Evolutionary conservation across 1,284 basidiomycete genomes (phyloP), one percentile per base, ranked within the genome.

Genomic region (Heterobasidion parviporum): DNA sequence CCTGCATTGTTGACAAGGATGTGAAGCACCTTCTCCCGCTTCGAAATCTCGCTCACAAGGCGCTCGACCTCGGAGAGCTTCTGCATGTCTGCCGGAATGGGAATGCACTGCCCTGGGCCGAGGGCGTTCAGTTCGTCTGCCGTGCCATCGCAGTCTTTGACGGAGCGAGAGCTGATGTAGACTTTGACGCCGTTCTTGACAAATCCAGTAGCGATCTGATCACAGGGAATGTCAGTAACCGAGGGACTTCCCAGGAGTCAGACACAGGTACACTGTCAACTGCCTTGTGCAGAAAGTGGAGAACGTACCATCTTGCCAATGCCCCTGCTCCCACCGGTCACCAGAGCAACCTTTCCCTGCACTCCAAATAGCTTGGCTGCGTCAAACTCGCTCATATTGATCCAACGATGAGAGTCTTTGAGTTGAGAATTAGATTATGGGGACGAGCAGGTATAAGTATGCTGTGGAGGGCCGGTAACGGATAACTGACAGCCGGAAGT

Each of bases 1-100:
- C 85, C 86, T 2, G 83, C 83, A 59, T 88, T 88, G 69, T 89
- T 87, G 56, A 87, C 78, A 6, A 87, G 74, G 9, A 86, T 77
- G 63, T 86, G 75, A 41, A 87, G 67, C 7, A 65, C 76, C 53
- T 73, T 71, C 69, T 88, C 87, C 62, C 71, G 70, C 56, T 71
- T 69, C 49, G 70, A 64, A 16, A 87, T 63, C 66, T 81, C 81
- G 55, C 72, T 64, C 3, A 78, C 82, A 7, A 87, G 69, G 53
- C 73, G 64, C 45, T 81, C 74, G 50, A 84, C 81, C 54, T 85
- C 82, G 16, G 80, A 76, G 55, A 76, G 70, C 62, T 79, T 79
- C 59, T 80, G 77, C 61, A 89, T 65, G 66, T 89, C 81, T 0
- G 79, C 84, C 0, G 82, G 77, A 33, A 89, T 69, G 5, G 83